Evolutionary conservation across 163 green algal genomes (phyloP), one percentile per base, ranked within the genome.

Genomic region (Prototheca stagnorum): DNA sequence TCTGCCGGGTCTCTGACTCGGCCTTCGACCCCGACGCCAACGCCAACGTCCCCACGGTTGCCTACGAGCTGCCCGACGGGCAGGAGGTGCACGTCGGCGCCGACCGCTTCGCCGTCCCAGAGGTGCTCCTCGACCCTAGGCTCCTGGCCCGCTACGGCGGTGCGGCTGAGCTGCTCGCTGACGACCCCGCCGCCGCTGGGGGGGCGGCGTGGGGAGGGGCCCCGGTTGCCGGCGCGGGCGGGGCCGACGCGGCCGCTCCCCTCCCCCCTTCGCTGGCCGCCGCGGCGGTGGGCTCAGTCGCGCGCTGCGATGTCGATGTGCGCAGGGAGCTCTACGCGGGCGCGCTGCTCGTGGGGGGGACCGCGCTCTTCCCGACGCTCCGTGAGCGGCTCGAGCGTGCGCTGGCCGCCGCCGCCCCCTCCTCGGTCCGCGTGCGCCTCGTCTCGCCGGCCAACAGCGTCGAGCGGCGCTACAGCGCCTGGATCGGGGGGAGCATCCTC

Each of bases 401-500:
- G 65, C 50, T 97, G 15, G 45, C 56, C 0, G 79, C 89, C 31
- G 34, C 65, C 16, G 72, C 75, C 16, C 74, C 78, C 14, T 43
- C 12, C 36, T 23, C 36, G 5, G 5, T 23, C 42, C 24, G 7
- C 42, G 11, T 88, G 28, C 93, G 93, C 54, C 78, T 95, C 11
- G 70, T 75, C 4, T 70, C 76, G 26, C 71, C 79, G 12, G 41
- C 62, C 31, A 93, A 92, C 55, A 25, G 57, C 1, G 61, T 82
- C 15, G 88, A 97, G 66, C 65, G 85, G 24, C 67, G 77, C 7
- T 93, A 89, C 65, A 70, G 56, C 39, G 72, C 76, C 5, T 98
- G 88, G 88, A 92, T 98, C n/a, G 88, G 84, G 43, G 88, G 88
- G 29, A 92, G 75, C 49, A 95, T 98, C 51, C 68, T 98, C 31